Percentiles rank a stretch among this genome's conserved stretches.
These are phyloP conservation scores for Sporothrix pseudoabietina DNA, from an alignment of 2,329 filamentous ascomycete species.

Conservation along the genomic window DNA sequence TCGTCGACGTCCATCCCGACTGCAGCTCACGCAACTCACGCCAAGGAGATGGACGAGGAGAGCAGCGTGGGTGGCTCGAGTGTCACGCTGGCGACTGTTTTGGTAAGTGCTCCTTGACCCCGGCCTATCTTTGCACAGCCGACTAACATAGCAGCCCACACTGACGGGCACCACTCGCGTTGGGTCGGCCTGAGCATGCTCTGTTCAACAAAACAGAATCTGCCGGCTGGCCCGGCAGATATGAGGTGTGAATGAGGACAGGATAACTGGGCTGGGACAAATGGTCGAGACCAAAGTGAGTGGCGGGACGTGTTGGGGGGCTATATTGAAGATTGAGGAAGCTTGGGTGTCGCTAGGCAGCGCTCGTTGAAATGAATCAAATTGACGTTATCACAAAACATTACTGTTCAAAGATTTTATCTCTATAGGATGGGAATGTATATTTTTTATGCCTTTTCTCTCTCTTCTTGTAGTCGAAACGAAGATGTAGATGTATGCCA, in stretches of 20 bases:
- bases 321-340: too few species aligned
- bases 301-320: too few species aligned
- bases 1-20: background rate
- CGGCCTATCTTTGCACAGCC: background rate
- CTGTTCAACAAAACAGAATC: background rate
- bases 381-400: too few species aligned
- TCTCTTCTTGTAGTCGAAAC: background rate
- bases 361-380: too few species aligned
- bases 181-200: background rate
- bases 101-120: background rate
- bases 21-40: background rate
- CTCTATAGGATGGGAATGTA: too few species aligned
- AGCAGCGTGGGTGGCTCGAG: conserved; percentile 11
- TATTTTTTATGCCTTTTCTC: too few species aligned
- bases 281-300: too few species aligned
- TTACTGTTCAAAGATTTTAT: too few species aligned
- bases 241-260: too few species aligned
- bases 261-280: too few species aligned
- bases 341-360: too few species aligned
- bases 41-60: conserved; percentile 19
- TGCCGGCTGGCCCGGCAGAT: conserved; percentile 4
- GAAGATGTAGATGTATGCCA: background rate
- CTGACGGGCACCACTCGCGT: conserved; percentile 5
- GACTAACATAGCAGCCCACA: background rate
- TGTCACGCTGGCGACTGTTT: background rate